These are phyloP conservation scores for Neonectria coccinea DNA, from an alignment of 2,329 filamentous ascomycete species.

Conservation along the genomic window DNA sequence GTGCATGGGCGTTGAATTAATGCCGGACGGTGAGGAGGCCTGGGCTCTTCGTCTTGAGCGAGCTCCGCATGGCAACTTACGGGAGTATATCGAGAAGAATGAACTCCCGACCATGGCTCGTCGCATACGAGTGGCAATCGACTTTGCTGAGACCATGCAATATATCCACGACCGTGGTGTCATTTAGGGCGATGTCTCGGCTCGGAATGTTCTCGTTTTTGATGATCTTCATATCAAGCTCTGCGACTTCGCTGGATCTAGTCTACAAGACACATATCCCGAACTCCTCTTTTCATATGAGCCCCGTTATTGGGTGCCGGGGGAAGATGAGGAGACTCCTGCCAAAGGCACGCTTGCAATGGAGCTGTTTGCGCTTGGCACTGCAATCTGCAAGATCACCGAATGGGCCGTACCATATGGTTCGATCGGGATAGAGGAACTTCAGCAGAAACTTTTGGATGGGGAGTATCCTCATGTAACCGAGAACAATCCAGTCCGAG, in stretches of 20 bases:
- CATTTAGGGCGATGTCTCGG: slow-evolving; percentile 15
- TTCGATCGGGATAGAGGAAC: slow-evolving; percentile 11
- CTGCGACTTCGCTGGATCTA: slow-evolving; percentile 13
- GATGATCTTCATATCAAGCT: slow-evolving; percentile 7
- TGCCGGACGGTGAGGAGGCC: slow-evolving; percentile 15
- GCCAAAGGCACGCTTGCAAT: slow-evolving; percentile 3
- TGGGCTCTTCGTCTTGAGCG: slow-evolving; percentile 17
- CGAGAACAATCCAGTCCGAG: background rate
- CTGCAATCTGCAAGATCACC: slow-evolving; percentile 22
- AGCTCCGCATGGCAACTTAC: slow-evolving; percentile 18
- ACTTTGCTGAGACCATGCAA: background rate
- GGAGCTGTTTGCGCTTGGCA: slow-evolving; percentile 19
- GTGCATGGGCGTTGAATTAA: slow-evolving; percentile 1
- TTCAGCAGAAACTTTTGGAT: slow-evolving; percentile 17
- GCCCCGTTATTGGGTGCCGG: background rate
- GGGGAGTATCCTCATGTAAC: slow-evolving; percentile 15
- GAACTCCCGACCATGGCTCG: background rate
- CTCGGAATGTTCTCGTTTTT: slow-evolving; percentile 10
- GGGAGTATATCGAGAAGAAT: background rate
- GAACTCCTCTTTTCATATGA: slow-evolving; percentile 4
- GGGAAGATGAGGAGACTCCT: background rate
- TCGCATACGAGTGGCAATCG: background rate
- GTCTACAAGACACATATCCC: background rate
- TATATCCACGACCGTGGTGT: slow-evolving; percentile 10
- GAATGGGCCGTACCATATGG: slow-evolving; percentile 18